Base-by-base conservation (phyloP, 2,329 filamentous ascomycete species). In the Arachnomyces sp. region DNA sequence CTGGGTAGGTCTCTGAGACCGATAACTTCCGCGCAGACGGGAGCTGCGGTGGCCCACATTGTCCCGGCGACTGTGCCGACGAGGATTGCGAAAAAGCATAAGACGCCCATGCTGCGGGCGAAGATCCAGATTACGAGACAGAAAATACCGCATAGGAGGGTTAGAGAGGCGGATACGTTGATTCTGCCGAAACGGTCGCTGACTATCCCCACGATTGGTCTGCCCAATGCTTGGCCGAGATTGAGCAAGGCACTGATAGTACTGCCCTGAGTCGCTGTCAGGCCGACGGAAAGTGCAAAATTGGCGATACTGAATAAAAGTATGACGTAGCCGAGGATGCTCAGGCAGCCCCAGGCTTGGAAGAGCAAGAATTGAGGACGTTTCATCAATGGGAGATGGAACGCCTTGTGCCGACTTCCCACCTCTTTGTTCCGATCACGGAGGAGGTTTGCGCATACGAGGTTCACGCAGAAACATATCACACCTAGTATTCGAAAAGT, bases 311-410 rank as follows among this genome's bases (percentile, higher is more conserved):
- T 78, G 60, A 81, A 84, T 2, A 83, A 65, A 2, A 84, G 58
- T 0, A 79, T 74, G 14, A 82, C 74, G 47, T 84, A 84, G 4
- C 76, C 80, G 4, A 84, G 62, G 69, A 82, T 77, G 37, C 70
- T 77, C 45, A 82, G 67, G 43, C 76, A 68, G 1, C 75, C 78
- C 63, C 75, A 84, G 3, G 54, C 62, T 15, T 79, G 62, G n/a
- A 82, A 62, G 0, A 80, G 65, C 3, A 77, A 44, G 44, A 79
- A 78, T 47, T 82, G 73, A 0, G 66, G 58, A 1, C 69, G 66
- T 32, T 62, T 66, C 48, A 82, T 72, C 4, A 80, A 54, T 3
- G 63, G 60, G 16, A 69, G 54, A 51, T 77, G 72, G 49, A 80
- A 77, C 2, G 70, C 66, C 16, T 68, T 63, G 49, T 75, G 67